A percentile compares a stretch with the other conserved stretches of the same genome.
These are phyloP conservation scores for Cordyceps militaris DNA, from an alignment of 2,329 filamentous ascomycete species.

Conservation along the genomic window DNA sequence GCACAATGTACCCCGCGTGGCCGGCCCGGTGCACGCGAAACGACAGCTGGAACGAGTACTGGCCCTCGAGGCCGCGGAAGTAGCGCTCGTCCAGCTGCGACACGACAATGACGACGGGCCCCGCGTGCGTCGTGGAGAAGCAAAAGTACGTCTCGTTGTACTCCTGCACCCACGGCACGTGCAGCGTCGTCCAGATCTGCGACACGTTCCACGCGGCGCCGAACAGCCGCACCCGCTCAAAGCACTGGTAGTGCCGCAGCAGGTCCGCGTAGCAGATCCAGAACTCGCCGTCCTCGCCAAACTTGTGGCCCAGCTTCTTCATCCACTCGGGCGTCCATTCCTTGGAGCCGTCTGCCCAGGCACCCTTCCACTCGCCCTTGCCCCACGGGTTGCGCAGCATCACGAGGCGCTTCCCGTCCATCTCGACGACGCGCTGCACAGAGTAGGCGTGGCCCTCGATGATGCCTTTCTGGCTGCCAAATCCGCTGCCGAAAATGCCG, in stretches of 20 bases:
- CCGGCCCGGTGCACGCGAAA: conserved; percentile 47
- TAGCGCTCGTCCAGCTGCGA: conserved; percentile 52
- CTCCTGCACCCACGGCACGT: conserved; percentile 49
- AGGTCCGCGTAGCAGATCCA: conserved; percentile 55
- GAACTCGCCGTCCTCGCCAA: conserved; percentile 67
- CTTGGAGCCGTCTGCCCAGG: conserved; percentile 74
- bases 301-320: conserved; percentile 62
- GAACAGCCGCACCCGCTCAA: conserved; percentile 53
- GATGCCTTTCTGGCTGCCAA: conserved; percentile 48
- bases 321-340: conserved; percentile 81
- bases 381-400: conserved; percentile 74
- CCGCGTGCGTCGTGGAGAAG: conserved; percentile 40
- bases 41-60: conserved; percentile 47
- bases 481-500: conserved; percentile 34
- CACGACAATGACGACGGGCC: conserved; percentile 48
- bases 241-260: conserved; percentile 50
- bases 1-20: conserved; percentile 47
- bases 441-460: conserved; percentile 54
- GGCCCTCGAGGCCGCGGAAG: conserved; percentile 49
- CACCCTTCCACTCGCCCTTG: conserved; percentile 69
- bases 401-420: conserved; percentile 54
- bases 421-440: conserved; percentile 50
- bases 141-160: conserved; percentile 49
- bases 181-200: conserved; percentile 42
- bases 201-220: conserved; percentile 45